phyloP scores from a whole-genome alignment of 78 protist species.

The Dictyostelium brefeldianum region DNA sequence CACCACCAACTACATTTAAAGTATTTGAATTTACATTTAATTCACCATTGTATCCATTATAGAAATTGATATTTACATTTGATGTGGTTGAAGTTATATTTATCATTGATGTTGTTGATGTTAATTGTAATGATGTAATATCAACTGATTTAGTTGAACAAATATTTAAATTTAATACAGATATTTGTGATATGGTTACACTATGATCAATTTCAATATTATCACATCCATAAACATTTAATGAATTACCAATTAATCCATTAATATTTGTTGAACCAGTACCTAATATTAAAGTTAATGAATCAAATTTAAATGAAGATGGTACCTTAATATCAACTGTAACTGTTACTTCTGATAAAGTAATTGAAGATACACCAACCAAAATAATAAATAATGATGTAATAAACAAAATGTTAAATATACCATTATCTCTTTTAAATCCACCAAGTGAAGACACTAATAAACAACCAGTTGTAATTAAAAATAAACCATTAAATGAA shows the following conservation, averaged over 20 bases:
- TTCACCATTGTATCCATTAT: constrained; percentile 12
- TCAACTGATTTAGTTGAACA: constrained; percentile 17
- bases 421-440: not conserved
- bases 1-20: not conserved
- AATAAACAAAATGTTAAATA: too few species aligned
- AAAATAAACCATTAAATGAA: not conserved
- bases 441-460: not conserved
- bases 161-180: not conserved
- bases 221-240: constrained; percentile 1
- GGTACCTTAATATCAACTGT: constrained; percentile 27
- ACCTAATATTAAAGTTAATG: not conserved
- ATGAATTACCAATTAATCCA: not conserved
- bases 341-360: constrained; percentile 10
- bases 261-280: not conserved
- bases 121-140: not conserved
- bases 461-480: not conserved
- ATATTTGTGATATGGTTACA: not conserved
- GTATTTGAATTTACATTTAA: not conserved
- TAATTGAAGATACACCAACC: not conserved
- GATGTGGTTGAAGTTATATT: not conserved
- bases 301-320: constrained; percentile 12
- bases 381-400: not conserved
- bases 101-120: not conserved
- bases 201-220: not conserved
- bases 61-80: not conserved